These are phyloP conservation scores for Trichoderma sp. DNA, from an alignment of 2,329 filamentous ascomycete species.

Conservation along the genomic window DNA sequence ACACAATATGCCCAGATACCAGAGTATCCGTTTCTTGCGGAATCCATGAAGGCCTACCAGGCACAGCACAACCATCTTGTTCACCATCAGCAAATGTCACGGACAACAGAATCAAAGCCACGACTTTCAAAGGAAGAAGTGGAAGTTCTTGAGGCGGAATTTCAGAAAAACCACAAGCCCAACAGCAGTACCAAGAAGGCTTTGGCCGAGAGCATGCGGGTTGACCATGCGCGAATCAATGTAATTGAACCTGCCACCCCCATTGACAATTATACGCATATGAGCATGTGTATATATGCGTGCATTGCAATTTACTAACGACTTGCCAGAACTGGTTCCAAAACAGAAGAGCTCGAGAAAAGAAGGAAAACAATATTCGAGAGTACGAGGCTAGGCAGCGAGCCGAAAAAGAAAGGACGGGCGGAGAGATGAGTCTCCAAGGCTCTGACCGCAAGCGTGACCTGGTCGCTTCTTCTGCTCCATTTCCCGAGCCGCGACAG, in stretches of 20 bases:
- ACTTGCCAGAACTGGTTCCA: conserved; percentile 64
- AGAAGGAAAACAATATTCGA: conserved; percentile 57
- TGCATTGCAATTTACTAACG: conserved; percentile 30
- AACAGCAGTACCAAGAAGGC: conserved; percentile 59
- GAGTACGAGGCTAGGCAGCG: conserved; percentile 40
- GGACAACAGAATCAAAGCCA: conserved; percentile 49
- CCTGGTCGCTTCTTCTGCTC: conserved; percentile 41
- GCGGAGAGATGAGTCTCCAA: conserved; percentile 27
- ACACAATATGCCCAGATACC: conserved; percentile 33
- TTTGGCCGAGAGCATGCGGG: conserved; percentile 58
- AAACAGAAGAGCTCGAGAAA: conserved; percentile 61
- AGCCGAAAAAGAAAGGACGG: conserved; percentile 34
- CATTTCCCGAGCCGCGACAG: conserved; percentile 34
- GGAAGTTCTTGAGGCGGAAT: conserved; percentile 57
- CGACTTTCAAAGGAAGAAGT: conserved; percentile 58
- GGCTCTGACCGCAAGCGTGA: conserved; percentile 34
- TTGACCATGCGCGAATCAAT: conserved; percentile 63
- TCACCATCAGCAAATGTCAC: conserved; percentile 38
- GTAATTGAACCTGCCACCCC: conserved; percentile 38
- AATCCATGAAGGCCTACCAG: conserved; percentile 39
- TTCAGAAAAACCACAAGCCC: conserved; percentile 62
- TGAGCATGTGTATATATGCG: not conserved
- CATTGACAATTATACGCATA: not conserved
- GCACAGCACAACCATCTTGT: conserved; percentile 37
- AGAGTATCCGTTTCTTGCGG: conserved; percentile 38